Evolutionary conservation across 2,329 filamentous ascomycete species (phyloP), one percentile per base, ranked within the genome.

Genomic region (Pseudopyricularia cyperi): DNA sequence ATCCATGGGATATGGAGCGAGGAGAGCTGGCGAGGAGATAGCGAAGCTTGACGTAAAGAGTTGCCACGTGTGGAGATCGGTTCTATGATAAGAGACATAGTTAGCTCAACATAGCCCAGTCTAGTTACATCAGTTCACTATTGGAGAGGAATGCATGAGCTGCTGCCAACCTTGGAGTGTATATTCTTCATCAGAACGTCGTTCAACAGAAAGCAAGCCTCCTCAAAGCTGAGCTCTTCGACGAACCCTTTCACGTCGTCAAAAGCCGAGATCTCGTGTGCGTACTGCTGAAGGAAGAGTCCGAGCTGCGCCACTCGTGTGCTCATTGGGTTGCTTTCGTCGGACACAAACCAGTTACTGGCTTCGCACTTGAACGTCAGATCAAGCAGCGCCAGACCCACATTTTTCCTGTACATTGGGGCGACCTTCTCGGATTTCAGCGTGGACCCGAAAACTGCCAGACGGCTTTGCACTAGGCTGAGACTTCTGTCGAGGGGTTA

Each of bases 241-340:
- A 73, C 61, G 52, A 72, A 75, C 1, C 56, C 55, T 54, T 70
- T 75, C 39, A 76, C 57, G 48, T 76, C 74, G 33, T 71, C 68
- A 52, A 78, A 77, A 0, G 62, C 59, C 1, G 65, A 58, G 2
- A 62, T 54, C 42, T 59, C 60, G 49, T 62, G 61, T 17, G 61
- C 56, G 53, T 66, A 60, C 30, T 66, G 59, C n/a, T 65, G 60
- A 12, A 67, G 53, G n/a, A 63, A 66, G 2, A 62, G 37, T 4
- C 61, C 59, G 4, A 68, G 55, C 39, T 66, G 65, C n/a, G 60
- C 55, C 2, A 68, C 61, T 7, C 61, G 60, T 12, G 61, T 44
- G 17, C 39, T 44, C 39, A 44, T 44, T 44, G 56, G 2, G 62
- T 61, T 52, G 51, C 12, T 49, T 8, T 48, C 28, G 8, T 19